Percentiles rank a stretch among this genome's conserved stretches.
phyloP scores from a whole-genome alignment of 2,329 filamentous ascomycete species.

The Fusarium burgessii region DNA sequence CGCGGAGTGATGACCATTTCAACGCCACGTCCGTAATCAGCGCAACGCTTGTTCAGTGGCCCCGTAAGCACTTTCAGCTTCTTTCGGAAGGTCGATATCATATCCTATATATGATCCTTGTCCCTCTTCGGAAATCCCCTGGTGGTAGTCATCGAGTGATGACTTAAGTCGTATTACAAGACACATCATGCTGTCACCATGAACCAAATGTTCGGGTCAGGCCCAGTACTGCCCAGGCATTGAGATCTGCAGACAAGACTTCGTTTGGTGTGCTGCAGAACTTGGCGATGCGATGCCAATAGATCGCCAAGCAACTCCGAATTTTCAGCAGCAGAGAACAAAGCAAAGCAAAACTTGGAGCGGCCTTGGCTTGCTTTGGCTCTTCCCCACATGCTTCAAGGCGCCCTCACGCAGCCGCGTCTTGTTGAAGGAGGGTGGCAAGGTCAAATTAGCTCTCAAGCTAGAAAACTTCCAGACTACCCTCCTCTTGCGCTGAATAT shows the following conservation, averaged over 20 bases:
- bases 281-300: constrained; percentile 42
- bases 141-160: constrained; percentile 10
- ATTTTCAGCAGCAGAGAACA: not conserved
- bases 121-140: not conserved
- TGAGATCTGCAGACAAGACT: constrained; percentile 32
- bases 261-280: constrained; percentile 8
- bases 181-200: constrained; percentile 11
- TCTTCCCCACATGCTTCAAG: constrained; percentile 27
- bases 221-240: constrained; percentile 35
- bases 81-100: constrained; percentile 42
- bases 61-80: constrained; percentile 37
- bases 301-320: constrained; percentile 21
- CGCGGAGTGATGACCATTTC: constrained; percentile 24
- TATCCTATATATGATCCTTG: constrained; percentile 3
- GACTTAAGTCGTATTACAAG: not conserved
- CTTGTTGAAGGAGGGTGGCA: constrained; percentile 11
- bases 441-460: not conserved
- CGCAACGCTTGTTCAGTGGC: not conserved
- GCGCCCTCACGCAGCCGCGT: constrained; percentile 6
- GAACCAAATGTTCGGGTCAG: constrained; percentile 19
- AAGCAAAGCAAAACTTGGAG: not conserved
- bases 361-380: constrained; percentile 13
- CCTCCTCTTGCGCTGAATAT: not conserved
- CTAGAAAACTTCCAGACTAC: constrained; percentile 47
- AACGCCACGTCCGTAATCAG: constrained; percentile 26